Evolutionary conservation across 108 stramenopile genomes (phyloP).

Genomic region (Pseudonitzschia multiseries): DNA sequence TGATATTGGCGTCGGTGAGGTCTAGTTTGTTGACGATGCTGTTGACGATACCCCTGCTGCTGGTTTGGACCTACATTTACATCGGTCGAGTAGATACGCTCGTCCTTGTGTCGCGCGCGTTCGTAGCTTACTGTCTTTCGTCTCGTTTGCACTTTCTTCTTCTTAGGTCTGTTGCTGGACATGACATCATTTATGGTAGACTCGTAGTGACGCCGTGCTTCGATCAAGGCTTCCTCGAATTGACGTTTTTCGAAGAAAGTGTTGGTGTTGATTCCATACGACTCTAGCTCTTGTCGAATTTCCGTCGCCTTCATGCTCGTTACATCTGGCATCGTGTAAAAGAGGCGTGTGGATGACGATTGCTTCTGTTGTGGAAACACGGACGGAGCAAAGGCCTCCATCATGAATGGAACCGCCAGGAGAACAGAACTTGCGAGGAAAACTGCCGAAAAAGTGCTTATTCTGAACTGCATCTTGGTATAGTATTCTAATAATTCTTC

Average conservation of each 20-base stretch:
- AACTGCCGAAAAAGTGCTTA: neutral
- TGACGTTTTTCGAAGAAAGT: slow-evolving; percentile 69
- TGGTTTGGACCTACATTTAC: neutral
- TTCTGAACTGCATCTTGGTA: slow-evolving; percentile 4
- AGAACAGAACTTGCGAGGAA: neutral
- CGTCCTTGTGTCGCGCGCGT: neutral
- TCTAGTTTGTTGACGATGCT: neutral
- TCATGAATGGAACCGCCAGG: neutral
- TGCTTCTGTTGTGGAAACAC: neutral
- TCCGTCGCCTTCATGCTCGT: slow-evolving; percentile 55
- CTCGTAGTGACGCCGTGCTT: slow-evolving; percentile 48
- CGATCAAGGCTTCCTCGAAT: slow-evolving; percentile 46
- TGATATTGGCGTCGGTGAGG: neutral
- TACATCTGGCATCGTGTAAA: slow-evolving; percentile 31
- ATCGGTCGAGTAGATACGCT: slow-evolving; percentile 1
- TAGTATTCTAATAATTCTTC: neutral
- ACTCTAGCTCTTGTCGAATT: slow-evolving; percentile 67
- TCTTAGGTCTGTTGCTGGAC: slow-evolving; percentile 3
- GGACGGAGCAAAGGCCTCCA: neutral
- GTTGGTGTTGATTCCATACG: slow-evolving; percentile 64
- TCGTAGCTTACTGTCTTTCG: neutral
- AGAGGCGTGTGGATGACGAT: neutral
- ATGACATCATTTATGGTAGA: slow-evolving; percentile 13
- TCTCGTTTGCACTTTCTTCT: slow-evolving; percentile 3
- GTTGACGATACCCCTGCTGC: neutral